These are phyloP conservation scores for Calamus simplicifolius DNA, from an alignment of 176 grass and related monocot species.

Conservation along the genomic window DNA sequence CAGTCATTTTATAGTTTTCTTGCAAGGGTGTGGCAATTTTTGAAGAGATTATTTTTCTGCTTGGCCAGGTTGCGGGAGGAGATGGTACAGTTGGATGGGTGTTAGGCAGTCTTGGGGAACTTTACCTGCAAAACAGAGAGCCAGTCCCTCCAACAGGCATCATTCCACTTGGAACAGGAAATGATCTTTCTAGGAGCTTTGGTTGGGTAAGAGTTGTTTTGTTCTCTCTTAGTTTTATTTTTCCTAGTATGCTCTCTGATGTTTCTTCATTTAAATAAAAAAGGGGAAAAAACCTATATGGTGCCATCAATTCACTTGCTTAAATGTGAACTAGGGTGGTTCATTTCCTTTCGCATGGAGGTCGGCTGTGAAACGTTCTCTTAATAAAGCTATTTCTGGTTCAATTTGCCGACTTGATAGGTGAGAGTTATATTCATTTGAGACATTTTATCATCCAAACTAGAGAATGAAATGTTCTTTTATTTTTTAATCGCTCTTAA, in stretches of 20 bases:
- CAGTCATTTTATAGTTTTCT: too few species aligned
- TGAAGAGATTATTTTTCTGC: conserved; percentile 9
- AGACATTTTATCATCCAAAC: too few species aligned
- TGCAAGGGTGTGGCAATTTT: too few species aligned
- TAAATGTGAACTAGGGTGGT: conserved; percentile 59
- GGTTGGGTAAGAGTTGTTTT: conserved; percentile 70
- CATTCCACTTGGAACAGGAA: conserved; percentile 93
- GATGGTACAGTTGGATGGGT: conserved; percentile 79
- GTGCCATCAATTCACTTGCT: conserved; percentile 21
- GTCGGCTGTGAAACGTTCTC: conserved; percentile 65
- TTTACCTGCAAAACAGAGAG: conserved; percentile 51
- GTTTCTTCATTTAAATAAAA: too few species aligned
- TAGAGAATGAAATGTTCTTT: too few species aligned
- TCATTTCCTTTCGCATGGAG: conserved; percentile 94
- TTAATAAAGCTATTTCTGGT: conserved; percentile 60
- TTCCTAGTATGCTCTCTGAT: conserved; percentile 7
- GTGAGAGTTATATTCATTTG: conserved; percentile 30
- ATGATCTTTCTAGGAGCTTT: conserved; percentile 94
- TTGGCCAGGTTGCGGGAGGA: conserved; percentile 78
- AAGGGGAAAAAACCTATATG: too few species aligned
- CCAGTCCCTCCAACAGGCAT: conserved; percentile 67
- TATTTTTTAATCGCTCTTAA: too few species aligned
- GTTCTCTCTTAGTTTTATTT: conserved; percentile 11
- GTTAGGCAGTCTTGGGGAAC: conserved; percentile 63
- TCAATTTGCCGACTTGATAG: conserved; percentile 74